A percentile compares a stretch with the other conserved stretches of the same genome.
Evolutionary conservation across 1,284 basidiomycete species (phyloP).

Genomic region (Papiliotrema terrestris): DNA sequence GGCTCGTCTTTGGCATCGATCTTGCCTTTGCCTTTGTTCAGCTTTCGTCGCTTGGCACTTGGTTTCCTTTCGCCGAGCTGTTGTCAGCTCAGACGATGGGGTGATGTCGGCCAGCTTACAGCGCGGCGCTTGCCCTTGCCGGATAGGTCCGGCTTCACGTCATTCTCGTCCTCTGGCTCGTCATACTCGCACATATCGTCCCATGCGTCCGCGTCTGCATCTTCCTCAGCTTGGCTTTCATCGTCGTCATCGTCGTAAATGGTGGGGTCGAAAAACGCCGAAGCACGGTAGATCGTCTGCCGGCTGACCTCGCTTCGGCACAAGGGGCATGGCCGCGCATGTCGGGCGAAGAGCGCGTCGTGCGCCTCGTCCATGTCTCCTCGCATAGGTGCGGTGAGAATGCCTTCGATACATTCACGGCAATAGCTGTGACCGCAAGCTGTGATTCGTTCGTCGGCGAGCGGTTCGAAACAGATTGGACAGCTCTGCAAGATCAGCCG

Average conservation of each 20-base stretch:
- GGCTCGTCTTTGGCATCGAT: slow-evolving; percentile 11
- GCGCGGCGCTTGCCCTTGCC: slow-evolving; percentile 34
- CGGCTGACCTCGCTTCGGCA: slow-evolving; percentile 37
- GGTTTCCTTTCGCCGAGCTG: background rate
- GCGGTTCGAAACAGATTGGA: slow-evolving; percentile 39
- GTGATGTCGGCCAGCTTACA: slow-evolving; percentile 13
- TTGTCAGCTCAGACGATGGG: background rate
- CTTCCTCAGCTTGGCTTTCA: slow-evolving; percentile 50
- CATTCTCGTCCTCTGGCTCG: slow-evolving; percentile 38
- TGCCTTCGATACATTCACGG: slow-evolving; percentile 36
- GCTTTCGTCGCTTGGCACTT: slow-evolving; percentile 4
- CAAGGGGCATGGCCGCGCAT: slow-evolving; percentile 40
- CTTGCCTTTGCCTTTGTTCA: slow-evolving; percentile 9
- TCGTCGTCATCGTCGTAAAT: slow-evolving; percentile 63
- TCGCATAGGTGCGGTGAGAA: slow-evolving; percentile 26
- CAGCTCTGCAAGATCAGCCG: slow-evolving; percentile 20
- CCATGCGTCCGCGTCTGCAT: slow-evolving; percentile 24
- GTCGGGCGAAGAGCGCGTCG: slow-evolving; percentile 18
- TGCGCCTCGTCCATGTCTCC: slow-evolving; percentile 33
- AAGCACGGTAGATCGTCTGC: slow-evolving; percentile 32
- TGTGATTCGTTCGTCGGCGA: slow-evolving; percentile 36
- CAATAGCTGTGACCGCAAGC: slow-evolving; percentile 44
- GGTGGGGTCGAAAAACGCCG: slow-evolving; percentile 35
- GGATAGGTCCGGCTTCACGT: slow-evolving; percentile 11
- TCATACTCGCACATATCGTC: slow-evolving; percentile 51